These are phyloP conservation scores for Verticillium longisporum DNA, from an alignment of 2,329 filamentous ascomycete species.

Conservation along the genomic window DNA sequence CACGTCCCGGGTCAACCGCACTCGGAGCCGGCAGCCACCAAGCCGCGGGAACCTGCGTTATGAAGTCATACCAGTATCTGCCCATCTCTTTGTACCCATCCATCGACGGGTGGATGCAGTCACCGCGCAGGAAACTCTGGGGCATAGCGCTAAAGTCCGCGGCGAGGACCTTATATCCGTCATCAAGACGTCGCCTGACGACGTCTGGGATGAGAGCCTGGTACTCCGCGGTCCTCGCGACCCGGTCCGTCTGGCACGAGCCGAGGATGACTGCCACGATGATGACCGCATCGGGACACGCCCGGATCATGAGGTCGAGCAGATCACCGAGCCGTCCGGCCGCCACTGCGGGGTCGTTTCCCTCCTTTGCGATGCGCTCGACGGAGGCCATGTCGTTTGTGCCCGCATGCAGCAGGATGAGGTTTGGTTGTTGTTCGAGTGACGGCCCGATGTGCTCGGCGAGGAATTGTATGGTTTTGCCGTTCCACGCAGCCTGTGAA, in stretches of 20 bases:
- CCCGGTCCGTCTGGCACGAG: constrained; percentile 19
- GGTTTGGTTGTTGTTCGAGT: constrained; percentile 25
- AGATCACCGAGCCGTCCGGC: constrained; percentile 22
- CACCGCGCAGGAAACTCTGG: constrained; percentile 5
- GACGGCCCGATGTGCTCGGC: constrained; percentile 21
- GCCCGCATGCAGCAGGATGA: constrained; percentile 27
- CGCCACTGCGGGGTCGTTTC: constrained; percentile 21
- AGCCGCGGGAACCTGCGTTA: constrained; percentile 22
- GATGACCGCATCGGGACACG: constrained; percentile 24
- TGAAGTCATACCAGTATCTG: constrained; percentile 28
- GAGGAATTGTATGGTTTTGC: constrained; percentile 28
- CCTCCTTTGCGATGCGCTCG: constrained; percentile 19
- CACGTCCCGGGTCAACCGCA: constrained; percentile 11
- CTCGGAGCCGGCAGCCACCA: constrained; percentile 26
- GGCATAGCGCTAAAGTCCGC: constrained; percentile 19
- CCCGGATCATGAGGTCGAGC: constrained; percentile 22
- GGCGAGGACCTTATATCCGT: constrained; percentile 21
- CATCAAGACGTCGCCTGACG: constrained; percentile 16
- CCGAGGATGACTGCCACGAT: constrained; percentile 27
- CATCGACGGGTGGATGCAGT: constrained; percentile 28
- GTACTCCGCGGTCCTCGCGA: constrained; percentile 15
- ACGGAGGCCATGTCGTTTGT: constrained; percentile 31
- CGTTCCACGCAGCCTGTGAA: constrained; percentile 24
- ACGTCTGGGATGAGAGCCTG: constrained; percentile 22
- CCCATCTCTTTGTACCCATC: constrained; percentile 23